Evolutionary conservation across 805 yeast species (phyloP).

Genomic region (Lipomyces spencermartinsiae): DNA sequence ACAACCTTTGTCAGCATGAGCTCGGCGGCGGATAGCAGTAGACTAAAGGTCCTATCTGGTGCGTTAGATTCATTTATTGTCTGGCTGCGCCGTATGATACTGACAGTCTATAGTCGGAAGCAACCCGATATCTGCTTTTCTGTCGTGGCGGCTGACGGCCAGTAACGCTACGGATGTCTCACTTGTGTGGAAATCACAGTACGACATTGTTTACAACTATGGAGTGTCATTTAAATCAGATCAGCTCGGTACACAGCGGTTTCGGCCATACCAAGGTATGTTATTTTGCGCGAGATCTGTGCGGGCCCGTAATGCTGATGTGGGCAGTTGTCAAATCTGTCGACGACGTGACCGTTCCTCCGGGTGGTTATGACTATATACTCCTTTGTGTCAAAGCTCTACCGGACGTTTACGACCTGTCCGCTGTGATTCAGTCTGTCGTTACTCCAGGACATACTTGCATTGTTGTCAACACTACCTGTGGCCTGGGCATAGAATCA

Average conservation of each 20-base stretch:
- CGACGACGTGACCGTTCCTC: constrained; percentile 39
- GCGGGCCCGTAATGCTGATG: neutral
- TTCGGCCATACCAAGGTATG: constrained; percentile 27
- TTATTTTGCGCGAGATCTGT: neutral
- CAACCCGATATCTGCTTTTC: constrained; percentile 38
- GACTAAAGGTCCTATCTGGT: constrained; percentile 27
- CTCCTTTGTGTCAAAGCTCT: constrained; percentile 68
- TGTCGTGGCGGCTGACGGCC: constrained; percentile 38
- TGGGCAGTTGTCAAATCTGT: constrained; percentile 40
- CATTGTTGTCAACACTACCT: constrained; percentile 54
- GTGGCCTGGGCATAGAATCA: constrained; percentile 68
- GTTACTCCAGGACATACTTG: constrained; percentile 56
- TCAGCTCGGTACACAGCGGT: constrained; percentile 29
- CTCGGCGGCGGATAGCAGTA: constrained; percentile 20
- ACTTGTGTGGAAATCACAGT: constrained; percentile 37
- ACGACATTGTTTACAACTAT: constrained; percentile 35
- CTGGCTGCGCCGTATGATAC: neutral
- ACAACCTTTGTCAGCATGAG: neutral
- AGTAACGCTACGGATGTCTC: constrained; percentile 37
- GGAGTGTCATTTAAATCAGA: constrained; percentile 36
- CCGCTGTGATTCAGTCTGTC: constrained; percentile 58
- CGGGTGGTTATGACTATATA: constrained; percentile 59
- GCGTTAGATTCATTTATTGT: neutral
- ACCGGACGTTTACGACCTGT: constrained; percentile 65
- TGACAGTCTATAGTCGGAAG: constrained; percentile 34